These are phyloP conservation scores for Xylariales sp. DNA, from an alignment of 2,329 filamentous ascomycete species.

Conservation along the genomic window DNA sequence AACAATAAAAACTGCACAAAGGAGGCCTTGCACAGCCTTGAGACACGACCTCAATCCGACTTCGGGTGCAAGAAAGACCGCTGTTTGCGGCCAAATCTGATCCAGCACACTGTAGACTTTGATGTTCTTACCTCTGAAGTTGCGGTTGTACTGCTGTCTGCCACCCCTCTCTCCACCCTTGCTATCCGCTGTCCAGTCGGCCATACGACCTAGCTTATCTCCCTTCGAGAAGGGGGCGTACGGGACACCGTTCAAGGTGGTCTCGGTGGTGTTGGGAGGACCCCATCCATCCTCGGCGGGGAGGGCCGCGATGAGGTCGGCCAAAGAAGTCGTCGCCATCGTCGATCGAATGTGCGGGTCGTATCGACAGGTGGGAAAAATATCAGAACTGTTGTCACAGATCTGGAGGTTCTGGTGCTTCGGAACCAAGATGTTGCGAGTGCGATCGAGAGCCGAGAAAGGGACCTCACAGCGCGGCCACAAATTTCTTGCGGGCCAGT, in stretches of 20 bases:
- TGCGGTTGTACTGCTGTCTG: conserved; percentile 84
- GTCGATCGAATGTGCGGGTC: conserved; percentile 9
- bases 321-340: conserved; percentile 28
- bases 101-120: background rate
- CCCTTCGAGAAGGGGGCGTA: conserved; percentile 98
- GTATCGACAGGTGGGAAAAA: too few relatives aligned
- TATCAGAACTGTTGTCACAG: too few relatives aligned
- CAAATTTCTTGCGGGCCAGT: conserved; percentile 7
- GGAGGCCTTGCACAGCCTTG: background rate
- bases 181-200: conserved; percentile 91
- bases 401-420: too few relatives aligned
- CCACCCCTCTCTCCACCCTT: conserved; percentile 80
- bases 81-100: too few relatives aligned
- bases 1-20: too few relatives aligned
- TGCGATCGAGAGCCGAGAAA: too few relatives aligned
- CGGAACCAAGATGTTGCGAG: too few relatives aligned
- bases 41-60: background rate
- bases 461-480: too few relatives aligned
- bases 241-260: conserved; percentile 88
- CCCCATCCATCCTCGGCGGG: conserved; percentile 83
- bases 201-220: conserved; percentile 98
- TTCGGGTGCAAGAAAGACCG: background rate
- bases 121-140: conserved; percentile 71
- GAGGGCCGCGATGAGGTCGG: conserved; percentile 65
- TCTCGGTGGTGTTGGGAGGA: conserved; percentile 75